Base-by-base conservation (phyloP, 495 filamentous ascomycete genomes). In the Penicillium coprophilum region DNA sequence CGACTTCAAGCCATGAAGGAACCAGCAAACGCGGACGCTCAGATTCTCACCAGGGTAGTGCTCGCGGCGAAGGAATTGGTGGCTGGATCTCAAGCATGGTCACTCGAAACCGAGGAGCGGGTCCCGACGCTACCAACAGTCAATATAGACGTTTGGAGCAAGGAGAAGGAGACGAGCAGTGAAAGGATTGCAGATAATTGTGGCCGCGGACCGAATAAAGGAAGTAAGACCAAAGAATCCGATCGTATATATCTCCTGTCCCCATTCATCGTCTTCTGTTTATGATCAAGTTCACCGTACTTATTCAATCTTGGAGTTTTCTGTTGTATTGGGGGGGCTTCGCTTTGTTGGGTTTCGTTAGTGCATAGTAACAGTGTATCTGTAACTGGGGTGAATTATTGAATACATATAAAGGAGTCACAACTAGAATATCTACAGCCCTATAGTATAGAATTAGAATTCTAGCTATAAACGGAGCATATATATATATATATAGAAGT, bases 31-130 rank as follows among this genome's bases (percentile, higher is more conserved):
- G 73, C 20, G 64, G 71, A 38, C 71, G 67, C 32, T 31, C 66
- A 6, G 63, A 68, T 36, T 59, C 60, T 40, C 64, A 65, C 21
- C 68, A 59, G 27, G 61, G 66, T 20, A 70, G 61, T 53, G 53
- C 60, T 51, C 66, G 71, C 27, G 62, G 67, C 10, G 85, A 87
- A 60, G 85, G 85, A 0, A 63, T 87, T 53, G 82, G 83, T 41
- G 85, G 85, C n/a, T 88, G 85, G 85, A 87, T 88, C 52, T 83
- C 82, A 36, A 83, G 80, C 41, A 80, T 87, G 71, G 76, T 85
- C 34, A 81, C 73, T 56, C 74, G 83, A 58, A 77, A 71, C 48
- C 81, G 79, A 52, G 78, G 76, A 23, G 69, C 77, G 49, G 71
- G 75, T 23, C 70, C 72, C 50, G 69, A 71, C 24, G 65, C 71